Percentiles rank a stretch among this genome's conserved stretches.
phyloP scores from a whole-genome alignment of 257 asterid genomes.

The Nicotiana paniculata region DNA sequence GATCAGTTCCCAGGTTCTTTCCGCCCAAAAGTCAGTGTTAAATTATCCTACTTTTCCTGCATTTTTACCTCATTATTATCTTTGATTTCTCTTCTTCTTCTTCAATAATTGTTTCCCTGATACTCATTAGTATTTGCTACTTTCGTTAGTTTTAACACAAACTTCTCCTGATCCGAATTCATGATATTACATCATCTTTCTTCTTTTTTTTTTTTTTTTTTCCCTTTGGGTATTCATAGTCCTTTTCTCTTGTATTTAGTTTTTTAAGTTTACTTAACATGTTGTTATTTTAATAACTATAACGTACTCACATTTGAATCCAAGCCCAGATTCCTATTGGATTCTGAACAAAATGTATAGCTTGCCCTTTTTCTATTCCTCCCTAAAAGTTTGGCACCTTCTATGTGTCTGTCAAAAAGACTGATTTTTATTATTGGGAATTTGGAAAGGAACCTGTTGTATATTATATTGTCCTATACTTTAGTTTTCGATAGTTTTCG shows the following conservation, averaged over 20 bases:
- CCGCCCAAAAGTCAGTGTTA: slow-evolving; percentile 37
- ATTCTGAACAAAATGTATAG: neutral
- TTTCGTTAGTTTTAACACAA: neutral
- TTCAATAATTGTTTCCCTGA: neutral
- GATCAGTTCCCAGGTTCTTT: slow-evolving; percentile 17
- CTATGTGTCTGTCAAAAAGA: neutral
- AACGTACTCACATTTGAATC: neutral
- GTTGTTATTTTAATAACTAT: neutral
- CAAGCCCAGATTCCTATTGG: neutral
- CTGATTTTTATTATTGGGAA: neutral
- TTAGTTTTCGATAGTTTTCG: neutral
- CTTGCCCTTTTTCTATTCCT: neutral
- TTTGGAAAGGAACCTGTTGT: neutral
- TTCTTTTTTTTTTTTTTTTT: too few species aligned
- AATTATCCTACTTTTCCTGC: neutral
- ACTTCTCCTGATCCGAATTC: neutral
- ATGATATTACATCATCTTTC: neutral
- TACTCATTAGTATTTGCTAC: neutral
- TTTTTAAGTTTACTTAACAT: neutral
- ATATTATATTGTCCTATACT: neutral
- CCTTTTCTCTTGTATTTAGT: neutral
- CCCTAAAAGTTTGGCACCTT: neutral
- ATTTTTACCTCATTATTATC: neutral
- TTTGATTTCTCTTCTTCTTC: neutral
- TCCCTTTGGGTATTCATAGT: neutral